phyloP scores from a whole-genome alignment of 495 filamentous ascomycete species.

The Podospora anserina region DNA sequence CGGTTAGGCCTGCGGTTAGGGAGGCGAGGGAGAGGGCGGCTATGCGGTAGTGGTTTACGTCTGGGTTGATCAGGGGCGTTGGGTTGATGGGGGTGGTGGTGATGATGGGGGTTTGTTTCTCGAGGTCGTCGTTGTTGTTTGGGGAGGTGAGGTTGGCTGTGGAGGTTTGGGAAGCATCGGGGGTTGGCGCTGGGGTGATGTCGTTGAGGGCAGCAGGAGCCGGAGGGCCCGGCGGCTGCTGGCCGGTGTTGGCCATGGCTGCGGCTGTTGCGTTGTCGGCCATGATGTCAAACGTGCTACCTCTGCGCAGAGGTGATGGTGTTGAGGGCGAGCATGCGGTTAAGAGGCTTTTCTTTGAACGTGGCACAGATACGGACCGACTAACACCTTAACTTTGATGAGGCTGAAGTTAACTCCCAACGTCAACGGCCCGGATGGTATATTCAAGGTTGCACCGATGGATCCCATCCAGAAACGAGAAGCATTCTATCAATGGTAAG shows the following conservation, averaged over 20 bases:
- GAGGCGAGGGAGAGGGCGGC: constrained; percentile 49
- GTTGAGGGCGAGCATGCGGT: not conserved
- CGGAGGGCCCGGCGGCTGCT: not conserved
- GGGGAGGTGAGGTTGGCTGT: not conserved
- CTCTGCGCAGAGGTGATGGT: not conserved
- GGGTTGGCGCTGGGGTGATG: not conserved
- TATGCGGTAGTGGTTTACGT: constrained; percentile 46
- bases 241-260: not conserved
- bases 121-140: not conserved
- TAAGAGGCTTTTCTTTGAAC: not conserved
- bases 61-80: constrained; percentile 40
- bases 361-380: not conserved
- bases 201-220: not conserved
- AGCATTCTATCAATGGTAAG: too few relatives aligned
- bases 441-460: not conserved
- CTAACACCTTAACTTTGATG: not conserved
- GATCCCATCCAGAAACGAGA: not conserved
- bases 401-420: not conserved
- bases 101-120: constrained; percentile 8
- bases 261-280: not conserved
- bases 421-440: not conserved
- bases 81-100: constrained; percentile 37
- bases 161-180: not conserved
- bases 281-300: not conserved
- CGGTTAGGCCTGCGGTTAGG: constrained; percentile 55